Base-by-base conservation (phyloP, 305 asterid species). In the Fraxinus platypoda region DNA sequence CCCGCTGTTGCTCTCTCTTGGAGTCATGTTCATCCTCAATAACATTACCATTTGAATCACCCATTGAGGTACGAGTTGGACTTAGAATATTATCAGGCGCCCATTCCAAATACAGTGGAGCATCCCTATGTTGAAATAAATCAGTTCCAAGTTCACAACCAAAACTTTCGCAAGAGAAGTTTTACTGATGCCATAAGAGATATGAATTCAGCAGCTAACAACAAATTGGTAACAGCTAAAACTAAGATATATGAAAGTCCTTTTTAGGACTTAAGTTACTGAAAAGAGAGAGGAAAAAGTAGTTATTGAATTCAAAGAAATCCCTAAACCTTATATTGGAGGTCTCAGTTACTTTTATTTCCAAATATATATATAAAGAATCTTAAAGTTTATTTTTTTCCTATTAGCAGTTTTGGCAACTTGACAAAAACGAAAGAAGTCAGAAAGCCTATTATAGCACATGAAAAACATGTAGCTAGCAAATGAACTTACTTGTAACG, bases 101-200 rank as follows among this genome's bases (percentile, higher is more conserved):
- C 99, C 98, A 94, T 87, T 95, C 99, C 91, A 95, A 85, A 89
- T 95, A 95, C 76, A 95, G 88, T 4, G 99, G 99, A 73, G 91
- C 91, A 86, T 94, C 99, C 92, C 98, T 95, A 85, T 35, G 43
- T 82, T 38, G 71, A 76, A 78, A 87, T 74, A 75, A 17, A 83
- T 75, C 49, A 80, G 68, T 26, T 80, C 68, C 77, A 85, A 82
- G 41, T 38, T 80, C 71, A 37, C 34, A 73, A 83, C 83, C 70
- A 80, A 83, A 68, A 75, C 74, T 26, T 68, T 68, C n/a, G 1
- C 33, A 9, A 68, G 30, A 26, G n/a, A 8, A 26, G 21, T 68
- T 26, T 68, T 68, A 26, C 19, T 68, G 35, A 68, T 68, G 37
- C 74, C 74, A 68, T 28, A 68, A 11, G 19, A 28, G 13, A 33